phyloP scores from a whole-genome alignment of 306 rosid genomes.

The Acacia acuminata region DNA sequence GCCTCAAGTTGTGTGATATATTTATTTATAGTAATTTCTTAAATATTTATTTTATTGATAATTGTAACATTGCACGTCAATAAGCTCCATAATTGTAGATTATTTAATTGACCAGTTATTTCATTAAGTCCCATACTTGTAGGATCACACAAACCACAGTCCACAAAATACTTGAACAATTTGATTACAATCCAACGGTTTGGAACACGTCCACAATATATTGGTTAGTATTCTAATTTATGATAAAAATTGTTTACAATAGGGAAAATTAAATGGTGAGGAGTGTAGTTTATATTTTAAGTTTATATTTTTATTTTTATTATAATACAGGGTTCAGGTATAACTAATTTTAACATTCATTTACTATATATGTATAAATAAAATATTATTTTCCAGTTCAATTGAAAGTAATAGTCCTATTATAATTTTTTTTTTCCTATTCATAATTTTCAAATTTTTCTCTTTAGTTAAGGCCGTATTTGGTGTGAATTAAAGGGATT shows the following conservation, averaged over 20 bases:
- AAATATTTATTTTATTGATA: background rate
- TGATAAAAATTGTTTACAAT: no score
- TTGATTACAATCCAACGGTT: background rate
- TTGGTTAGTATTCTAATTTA: background rate
- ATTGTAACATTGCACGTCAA: background rate
- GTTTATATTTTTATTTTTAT: no score
- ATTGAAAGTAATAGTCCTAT: background rate
- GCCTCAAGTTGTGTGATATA: background rate
- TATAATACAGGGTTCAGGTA: background rate
- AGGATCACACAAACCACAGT: background rate
- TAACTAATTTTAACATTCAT: background rate
- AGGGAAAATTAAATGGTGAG: background rate
- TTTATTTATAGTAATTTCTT: background rate
- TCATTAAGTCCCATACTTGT: background rate
- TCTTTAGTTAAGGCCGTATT: background rate
- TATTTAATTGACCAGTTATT: background rate
- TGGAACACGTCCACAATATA: background rate
- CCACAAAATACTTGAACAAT: background rate
- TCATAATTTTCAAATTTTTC: background rate
- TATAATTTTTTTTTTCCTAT: background rate
- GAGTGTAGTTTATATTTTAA: no score
- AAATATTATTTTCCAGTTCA: background rate
- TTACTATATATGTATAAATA: background rate
- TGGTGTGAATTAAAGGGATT: background rate
- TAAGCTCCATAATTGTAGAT: background rate